phyloP scores from a whole-genome alignment of 805 yeast species.

The Lachancea cidri region DNA sequence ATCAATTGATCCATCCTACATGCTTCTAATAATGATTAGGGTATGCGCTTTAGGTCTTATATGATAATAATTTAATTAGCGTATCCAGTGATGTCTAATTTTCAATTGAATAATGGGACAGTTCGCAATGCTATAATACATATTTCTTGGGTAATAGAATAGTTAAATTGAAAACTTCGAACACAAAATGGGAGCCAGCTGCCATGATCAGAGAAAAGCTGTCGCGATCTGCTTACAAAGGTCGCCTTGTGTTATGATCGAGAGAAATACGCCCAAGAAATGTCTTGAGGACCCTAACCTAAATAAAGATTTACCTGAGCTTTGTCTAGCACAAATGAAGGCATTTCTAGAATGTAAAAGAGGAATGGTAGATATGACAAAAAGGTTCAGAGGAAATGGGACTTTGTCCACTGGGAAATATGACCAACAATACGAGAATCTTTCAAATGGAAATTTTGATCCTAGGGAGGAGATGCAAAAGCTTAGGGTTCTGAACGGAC shows the following conservation, averaged over 20 bases:
- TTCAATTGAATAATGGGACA: too few species aligned
- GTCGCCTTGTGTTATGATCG: constrained; percentile 91
- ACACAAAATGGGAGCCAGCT: constrained; percentile 61
- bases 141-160: too few species aligned
- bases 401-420: constrained; percentile 89
- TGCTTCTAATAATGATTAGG: not conserved
- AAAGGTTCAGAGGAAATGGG: constrained; percentile 90
- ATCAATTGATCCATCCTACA: not conserved
- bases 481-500: constrained; percentile 55
- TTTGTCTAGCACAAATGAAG: constrained; percentile 77
- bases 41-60: too few species aligned
- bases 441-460: constrained; percentile 77
- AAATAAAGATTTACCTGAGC: constrained; percentile 72
- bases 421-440: constrained; percentile 77
- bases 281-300: constrained; percentile 80
- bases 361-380: constrained; percentile 88
- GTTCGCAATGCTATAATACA: too few species aligned
- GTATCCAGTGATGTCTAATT: too few species aligned
- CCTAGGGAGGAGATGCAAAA: constrained; percentile 76
- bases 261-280: constrained; percentile 83
- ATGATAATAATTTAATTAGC: too few species aligned
- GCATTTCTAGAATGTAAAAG: constrained; percentile 87
- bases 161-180: too few species aligned
- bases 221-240: constrained; percentile 93
- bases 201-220: constrained; percentile 91